Conservation (phyloP, 257 asterid species). For the Schizonepeta tenuifolia region DNA sequence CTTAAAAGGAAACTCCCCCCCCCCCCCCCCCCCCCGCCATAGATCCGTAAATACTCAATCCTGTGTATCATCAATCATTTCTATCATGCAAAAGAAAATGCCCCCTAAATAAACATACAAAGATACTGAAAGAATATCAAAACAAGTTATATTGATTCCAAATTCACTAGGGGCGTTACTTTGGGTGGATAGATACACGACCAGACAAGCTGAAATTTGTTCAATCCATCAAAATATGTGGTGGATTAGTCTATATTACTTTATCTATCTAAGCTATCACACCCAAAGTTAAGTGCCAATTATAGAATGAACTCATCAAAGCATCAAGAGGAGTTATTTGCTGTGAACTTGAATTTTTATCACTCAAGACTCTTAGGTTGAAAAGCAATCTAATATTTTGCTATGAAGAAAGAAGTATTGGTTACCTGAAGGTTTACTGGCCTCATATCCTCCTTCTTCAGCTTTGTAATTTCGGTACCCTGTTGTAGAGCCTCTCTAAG, state of each 20-base stretch:
- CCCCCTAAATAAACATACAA: not conserved
- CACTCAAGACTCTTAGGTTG: not conserved
- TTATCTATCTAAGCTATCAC: no score
- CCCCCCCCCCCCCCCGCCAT: no score
- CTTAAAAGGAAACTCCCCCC: no score
- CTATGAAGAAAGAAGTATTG: not conserved
- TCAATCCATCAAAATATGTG: no score
- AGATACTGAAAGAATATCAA: not conserved
- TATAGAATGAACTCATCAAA: not conserved
- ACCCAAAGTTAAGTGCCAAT: no score
- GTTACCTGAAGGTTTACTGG: constrained; percentile 80
- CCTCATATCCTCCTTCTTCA: constrained; percentile 90
- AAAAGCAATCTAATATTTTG: not conserved
- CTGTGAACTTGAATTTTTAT: not conserved
- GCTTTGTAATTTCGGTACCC: constrained; percentile 83
- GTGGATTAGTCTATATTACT: no score
- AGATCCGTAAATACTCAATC: no score
- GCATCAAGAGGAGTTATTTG: not conserved
- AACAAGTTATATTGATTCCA: not conserved
- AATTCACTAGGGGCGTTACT: no score
- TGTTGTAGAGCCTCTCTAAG: constrained; percentile 84
- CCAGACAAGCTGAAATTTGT: no score
- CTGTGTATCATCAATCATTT: no score
- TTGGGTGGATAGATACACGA: no score
- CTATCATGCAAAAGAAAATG: not conserved